A percentile compares a stretch with the other conserved stretches of the same genome.
phyloP scores from a whole-genome alignment of 2,329 filamentous ascomycete genomes.

The Clonostachys chloroleuca region DNA sequence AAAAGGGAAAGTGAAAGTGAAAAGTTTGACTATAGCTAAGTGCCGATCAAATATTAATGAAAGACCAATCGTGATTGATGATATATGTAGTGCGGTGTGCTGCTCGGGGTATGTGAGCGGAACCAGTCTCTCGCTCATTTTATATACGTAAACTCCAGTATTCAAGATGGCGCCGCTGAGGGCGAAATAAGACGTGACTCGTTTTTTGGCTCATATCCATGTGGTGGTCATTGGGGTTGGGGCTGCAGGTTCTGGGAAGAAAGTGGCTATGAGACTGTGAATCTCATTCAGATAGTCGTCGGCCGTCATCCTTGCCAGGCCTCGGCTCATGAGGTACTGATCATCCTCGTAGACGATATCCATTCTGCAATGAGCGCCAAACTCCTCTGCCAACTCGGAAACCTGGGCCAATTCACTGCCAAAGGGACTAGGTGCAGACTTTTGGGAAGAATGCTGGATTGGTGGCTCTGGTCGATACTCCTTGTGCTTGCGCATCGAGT shows the following conservation, averaged over 20 bases:
- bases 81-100: too few species aligned
- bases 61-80: too few species aligned
- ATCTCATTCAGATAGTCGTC: conserved; percentile 85
- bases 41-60: too few species aligned
- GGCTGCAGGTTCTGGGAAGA: conserved; percentile 36
- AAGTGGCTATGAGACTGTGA: conserved; percentile 58
- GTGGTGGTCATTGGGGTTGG: not conserved
- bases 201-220: conserved; percentile 2
- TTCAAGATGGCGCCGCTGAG: too few species aligned
- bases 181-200: not conserved
- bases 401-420: conserved; percentile 88
- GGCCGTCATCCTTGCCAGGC: conserved; percentile 69
- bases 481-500: too few species aligned
- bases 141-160: too few species aligned
- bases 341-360: conserved; percentile 64
- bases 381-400: conserved; percentile 89
- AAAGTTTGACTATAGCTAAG: too few species aligned
- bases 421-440: conserved; percentile 63
- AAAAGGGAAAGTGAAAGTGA: too few species aligned
- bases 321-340: conserved; percentile 61
- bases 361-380: conserved; percentile 56
- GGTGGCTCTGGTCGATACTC: not conserved
- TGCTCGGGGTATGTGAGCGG: too few species aligned
- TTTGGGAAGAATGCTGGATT: conserved; percentile 23
- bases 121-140: too few species aligned